A percentile compares a stretch with the other conserved stretches of the same genome.
phyloP scores from a whole-genome alignment of 345 rosid species.

The Toxicodendron radicans region DNA sequence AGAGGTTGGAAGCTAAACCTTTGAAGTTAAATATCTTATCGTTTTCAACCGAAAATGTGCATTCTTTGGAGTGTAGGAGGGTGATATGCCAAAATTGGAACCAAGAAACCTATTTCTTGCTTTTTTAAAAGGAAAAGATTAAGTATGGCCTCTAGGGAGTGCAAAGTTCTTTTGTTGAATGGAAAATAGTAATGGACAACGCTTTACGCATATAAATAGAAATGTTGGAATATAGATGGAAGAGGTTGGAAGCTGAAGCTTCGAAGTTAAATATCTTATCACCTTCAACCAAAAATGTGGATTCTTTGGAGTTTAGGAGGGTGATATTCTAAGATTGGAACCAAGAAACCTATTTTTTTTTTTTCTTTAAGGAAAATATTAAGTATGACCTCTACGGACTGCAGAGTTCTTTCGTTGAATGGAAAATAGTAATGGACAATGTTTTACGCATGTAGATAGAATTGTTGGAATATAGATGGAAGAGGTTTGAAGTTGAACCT shows the following conservation, averaged over 20 bases:
- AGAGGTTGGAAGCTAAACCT: constrained; percentile 75
- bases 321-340: no score
- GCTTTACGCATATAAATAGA: no score
- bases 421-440: not conserved
- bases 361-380: no score
- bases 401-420: constrained; percentile 7
- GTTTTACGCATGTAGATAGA: constrained; percentile 48
- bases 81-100: no score
- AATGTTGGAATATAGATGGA: constrained; percentile 67
- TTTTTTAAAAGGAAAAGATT: no score
- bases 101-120: no score
- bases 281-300: constrained; percentile 42
- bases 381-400: not conserved
- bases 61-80: constrained; percentile 74
- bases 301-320: constrained; percentile 74
- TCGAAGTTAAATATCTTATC: constrained; percentile 47
- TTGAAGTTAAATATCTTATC: constrained; percentile 48
- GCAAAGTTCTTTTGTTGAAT: no score
- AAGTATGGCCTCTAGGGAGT: no score
- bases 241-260: constrained; percentile 75
- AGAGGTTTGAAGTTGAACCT: constrained; percentile 76
- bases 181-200: no score
- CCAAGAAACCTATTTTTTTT: no score
- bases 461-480: constrained; percentile 67
- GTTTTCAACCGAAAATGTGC: constrained; percentile 42